Conservation (phyloP, 1,139 yeast genomes). For the Magnusiomyces clavatus region DNA sequence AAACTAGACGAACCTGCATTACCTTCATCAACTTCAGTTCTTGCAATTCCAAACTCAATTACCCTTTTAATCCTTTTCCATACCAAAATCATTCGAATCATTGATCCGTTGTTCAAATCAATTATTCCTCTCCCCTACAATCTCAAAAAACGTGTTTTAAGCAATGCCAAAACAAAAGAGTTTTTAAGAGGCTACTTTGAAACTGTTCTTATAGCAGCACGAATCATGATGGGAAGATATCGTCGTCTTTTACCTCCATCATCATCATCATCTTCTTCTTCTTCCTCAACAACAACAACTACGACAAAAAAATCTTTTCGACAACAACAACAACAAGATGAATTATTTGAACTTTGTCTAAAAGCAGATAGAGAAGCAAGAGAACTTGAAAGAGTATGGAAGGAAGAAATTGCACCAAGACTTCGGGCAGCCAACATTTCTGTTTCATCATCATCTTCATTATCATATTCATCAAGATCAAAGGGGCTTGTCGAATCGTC, state of each 20-base stretch:
- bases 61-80: constrained; percentile 17
- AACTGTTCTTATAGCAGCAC: constrained; percentile 18
- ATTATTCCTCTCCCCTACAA: constrained; percentile 22
- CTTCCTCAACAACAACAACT: no score
- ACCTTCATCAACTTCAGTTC: constrained; percentile 2
- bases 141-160: constrained; percentile 21
- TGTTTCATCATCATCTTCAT: neutral
- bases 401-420: constrained; percentile 12
- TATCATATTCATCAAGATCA: neutral
- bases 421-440: constrained; percentile 11
- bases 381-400: constrained; percentile 10
- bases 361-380: constrained; percentile 11
- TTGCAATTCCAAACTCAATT: constrained; percentile 16
- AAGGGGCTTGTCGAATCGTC: neutral
- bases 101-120: constrained; percentile 18
- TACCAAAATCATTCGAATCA: constrained; percentile 16
- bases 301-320: no score
- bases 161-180: constrained; percentile 19
- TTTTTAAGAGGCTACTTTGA: constrained; percentile 22
- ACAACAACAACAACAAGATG: neutral
- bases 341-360: constrained; percentile 17
- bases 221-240: constrained; percentile 24
- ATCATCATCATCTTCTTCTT: neutral
- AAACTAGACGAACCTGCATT: neutral
- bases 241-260: constrained; percentile 11